Base-by-base conservation (phyloP, 805 yeast species). In the Kodamaea nitidulidarum region DNA sequence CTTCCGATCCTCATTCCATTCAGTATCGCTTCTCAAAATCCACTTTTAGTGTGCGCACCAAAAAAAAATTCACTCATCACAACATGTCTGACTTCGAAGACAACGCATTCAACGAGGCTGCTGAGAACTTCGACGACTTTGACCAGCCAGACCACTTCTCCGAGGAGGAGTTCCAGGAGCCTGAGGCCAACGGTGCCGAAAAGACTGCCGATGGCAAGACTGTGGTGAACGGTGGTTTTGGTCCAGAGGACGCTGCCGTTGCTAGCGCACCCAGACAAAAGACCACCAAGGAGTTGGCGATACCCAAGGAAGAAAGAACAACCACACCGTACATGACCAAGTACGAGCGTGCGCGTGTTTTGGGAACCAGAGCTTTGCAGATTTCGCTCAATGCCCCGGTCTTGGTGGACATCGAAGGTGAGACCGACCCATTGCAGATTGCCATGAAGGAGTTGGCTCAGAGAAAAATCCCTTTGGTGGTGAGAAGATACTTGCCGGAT, bases 241-340 rank as follows among this genome's bases (percentile, higher is more conserved):
- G 88, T 36, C 74, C 82, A 12, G 76, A 73, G 11, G 86, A 77
- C 26, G 52, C 58, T 31, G 48, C 46, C 40, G 15, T 39, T 11
- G 43, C 47, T 12, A 52, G 46, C 35, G 40, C 30, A 4, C 48
- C 49, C 15, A 75, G 74, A 54, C 78, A 73, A 47, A 84, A 84
- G 57, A 76, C 91, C 6, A 70, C 78, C 46, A 81, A 74, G 50
- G 93, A 84, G 51, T 78, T 87, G 54, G 95, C 97, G 14, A 88
- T 93, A 44, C 85, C 96, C 41, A 86, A 78, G 51, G 95, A 87
- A 15, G 70, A 85, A 48, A 79, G 99, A 63, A 76, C 88, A 18
- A 93, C 99, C 10, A 93, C 99, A 4, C 99, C 99, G 39, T 93
- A 91, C 61, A 90, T 93, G 98, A 93, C 99, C 42, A 93, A 95